Percentiles rank a stretch among this genome's conserved stretches.
Evolutionary conservation across 1,284 basidiomycete species (phyloP).

Genomic region (Schizophyllum amplum): DNA sequence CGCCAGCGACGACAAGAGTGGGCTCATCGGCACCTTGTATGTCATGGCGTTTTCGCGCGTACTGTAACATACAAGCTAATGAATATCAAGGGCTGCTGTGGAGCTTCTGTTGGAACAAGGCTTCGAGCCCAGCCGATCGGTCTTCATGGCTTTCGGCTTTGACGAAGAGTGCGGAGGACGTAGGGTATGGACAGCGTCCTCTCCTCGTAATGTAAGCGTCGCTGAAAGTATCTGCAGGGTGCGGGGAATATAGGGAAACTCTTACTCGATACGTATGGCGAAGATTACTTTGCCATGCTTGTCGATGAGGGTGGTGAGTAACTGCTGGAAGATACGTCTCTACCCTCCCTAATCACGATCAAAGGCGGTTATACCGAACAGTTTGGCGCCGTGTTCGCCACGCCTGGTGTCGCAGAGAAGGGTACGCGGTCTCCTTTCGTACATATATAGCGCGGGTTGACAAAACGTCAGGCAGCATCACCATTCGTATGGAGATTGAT

Average conservation of each 20-base stretch:
- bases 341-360: background rate
- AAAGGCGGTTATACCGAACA: slow-evolving; percentile 12
- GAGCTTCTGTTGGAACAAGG: slow-evolving; percentile 34
- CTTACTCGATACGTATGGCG: slow-evolving; percentile 37
- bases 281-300: slow-evolving; percentile 37
- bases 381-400: slow-evolving; percentile 22
- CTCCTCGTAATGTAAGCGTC: background rate
- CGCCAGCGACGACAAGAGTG: slow-evolving; percentile 54
- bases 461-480: slow-evolving; percentile 28
- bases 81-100: slow-evolving; percentile 24
- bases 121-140: slow-evolving; percentile 35
- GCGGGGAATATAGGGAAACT: slow-evolving; percentile 31
- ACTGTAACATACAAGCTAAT: background rate
- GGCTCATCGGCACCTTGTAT: slow-evolving; percentile 48
- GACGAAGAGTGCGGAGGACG: slow-evolving; percentile 49
- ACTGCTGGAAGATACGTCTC: no score
- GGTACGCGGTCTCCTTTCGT: slow-evolving; percentile 12
- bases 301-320: slow-evolving; percentile 28
- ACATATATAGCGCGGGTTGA: slow-evolving; percentile 40
- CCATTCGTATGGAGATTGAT: slow-evolving; percentile 24
- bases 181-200: slow-evolving; percentile 16
- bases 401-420: slow-evolving; percentile 18
- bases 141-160: slow-evolving; percentile 49
- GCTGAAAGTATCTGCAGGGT: slow-evolving; percentile 20
- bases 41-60: slow-evolving; percentile 8